Evolutionary conservation across 495 filamentous ascomycete genomes (phyloP), one percentile per base, ranked within the genome.

Genomic region (Recurvomyces mirabilis): DNA sequence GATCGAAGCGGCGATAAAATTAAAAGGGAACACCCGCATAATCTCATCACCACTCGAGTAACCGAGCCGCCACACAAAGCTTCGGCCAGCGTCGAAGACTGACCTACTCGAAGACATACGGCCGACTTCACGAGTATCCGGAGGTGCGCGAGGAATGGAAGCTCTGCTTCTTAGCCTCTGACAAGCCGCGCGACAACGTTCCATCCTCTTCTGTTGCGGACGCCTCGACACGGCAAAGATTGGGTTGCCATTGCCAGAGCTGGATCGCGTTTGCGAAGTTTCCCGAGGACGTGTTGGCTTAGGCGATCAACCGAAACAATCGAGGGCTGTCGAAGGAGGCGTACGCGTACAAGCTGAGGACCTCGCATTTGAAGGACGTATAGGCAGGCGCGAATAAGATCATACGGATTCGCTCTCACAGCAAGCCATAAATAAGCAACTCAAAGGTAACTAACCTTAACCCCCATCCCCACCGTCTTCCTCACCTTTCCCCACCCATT

Each of bases 401-500:
- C n/a, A n/a, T n/a, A n/a, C n/a, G n/a, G n/a, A n/a, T n/a, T n/a
- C n/a, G n/a, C n/a, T n/a, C 26, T n/a, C 26, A 29, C 26, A 7
- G 7, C 7, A 7, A 29, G 7, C 7, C 26, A 7, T 7, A n/a
- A n/a, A 29, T n/a, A 29, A 29, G 26, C 7, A 7, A n/a, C 26
- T 65, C 51, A 94, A 42, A 98, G 91, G 68, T 98, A 98, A 64
- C 81, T 93, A 55, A 98, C 87, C 67, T 95, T 96, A 39, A 94
- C 84, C 0, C 93, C 91, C 89, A 96, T 95, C 0, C 89, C 88
- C 13, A 89, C 79, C 0, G 91, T 98, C 26, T 75, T 70, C 49
- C 70, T 78, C 6, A 95, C 67, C 64, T 94, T 96, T 23, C 77
- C 73, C 91, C 87, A 95, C 18, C 77, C 75, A 22, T 70, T 60